Evolutionary conservation across 352 stramenopile genomes (phyloP).

Genomic region (Stramenopiles sp.): DNA sequence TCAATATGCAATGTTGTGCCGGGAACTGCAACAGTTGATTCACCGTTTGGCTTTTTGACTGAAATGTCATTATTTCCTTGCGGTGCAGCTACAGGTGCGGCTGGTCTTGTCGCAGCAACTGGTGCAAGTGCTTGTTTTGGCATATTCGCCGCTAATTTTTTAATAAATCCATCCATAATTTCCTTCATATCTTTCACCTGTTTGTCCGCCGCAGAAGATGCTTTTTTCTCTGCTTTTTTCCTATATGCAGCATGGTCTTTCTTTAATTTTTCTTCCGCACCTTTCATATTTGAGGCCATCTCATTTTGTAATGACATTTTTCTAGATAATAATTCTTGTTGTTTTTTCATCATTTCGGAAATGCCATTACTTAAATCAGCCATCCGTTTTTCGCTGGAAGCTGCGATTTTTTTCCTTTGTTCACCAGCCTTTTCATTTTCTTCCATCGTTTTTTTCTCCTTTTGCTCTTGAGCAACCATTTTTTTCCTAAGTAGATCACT

Average conservation of each 20-base stretch:
- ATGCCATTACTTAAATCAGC: background rate
- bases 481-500: no score
- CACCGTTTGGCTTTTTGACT: background rate
- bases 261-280: background rate
- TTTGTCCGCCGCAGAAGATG: background rate
- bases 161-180: background rate
- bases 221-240: background rate
- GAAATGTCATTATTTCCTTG: background rate
- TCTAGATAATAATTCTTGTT: background rate
- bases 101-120: background rate
- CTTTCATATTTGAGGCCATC: background rate
- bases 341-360: background rate
- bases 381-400: background rate
- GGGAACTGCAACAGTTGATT: background rate
- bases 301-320: slow-evolving; percentile 1
- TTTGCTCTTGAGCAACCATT: no score
- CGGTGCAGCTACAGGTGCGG: no score
- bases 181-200: background rate
- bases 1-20: slow-evolving; percentile 4
- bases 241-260: background rate
- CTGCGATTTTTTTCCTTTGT: background rate
- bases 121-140: background rate
- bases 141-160: background rate
- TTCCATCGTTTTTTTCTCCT: no score
- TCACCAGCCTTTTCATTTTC: background rate